Base-by-base conservation (phyloP, 2,329 filamentous ascomycete genomes). In the Cytospora mali region DNA sequence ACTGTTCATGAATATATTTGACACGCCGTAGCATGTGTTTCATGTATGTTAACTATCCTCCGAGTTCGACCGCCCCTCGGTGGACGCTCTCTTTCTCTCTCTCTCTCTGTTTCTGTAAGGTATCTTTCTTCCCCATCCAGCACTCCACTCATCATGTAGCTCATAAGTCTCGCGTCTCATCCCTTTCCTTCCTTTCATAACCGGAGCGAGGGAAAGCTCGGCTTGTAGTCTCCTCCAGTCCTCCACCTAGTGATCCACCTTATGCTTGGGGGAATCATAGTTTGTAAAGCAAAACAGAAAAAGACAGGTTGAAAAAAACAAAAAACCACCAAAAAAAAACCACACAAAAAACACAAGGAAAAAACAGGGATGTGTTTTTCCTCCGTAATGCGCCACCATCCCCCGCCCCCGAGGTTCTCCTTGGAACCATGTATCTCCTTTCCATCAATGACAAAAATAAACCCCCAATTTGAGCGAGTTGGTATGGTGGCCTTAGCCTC, bases 121-220 rank as follows among this genome's bases (percentile, higher is more conserved):
- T 58, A 64, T 64, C 55, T 46, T n/a, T 18, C 14, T 23, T n/a
- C n/a, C n/a, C 39, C 39, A 2, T 23, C 39, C 35, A 23, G 18
- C 39, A 28, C 35, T 35, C 56, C 35, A 31, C n/a, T 42, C 50
- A 23, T 64, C 58, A 55, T 64, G 23, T 39, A 35, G 51, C 49
- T 65, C 63, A 28, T 65, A 63, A 60, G 50, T 65, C 54, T 55
- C 49, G 46, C 42, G 42, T 60, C 56, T 57, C 52, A 31, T 61
- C 53, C 52, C 21, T 23, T 25, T 35, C 52, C 53, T 50, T 52
- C n/a, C 25, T 52, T 49, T 49, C 55, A 23, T 56, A 27, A 58
- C 35, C 46, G 46, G 18, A 31, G 29, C 4, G 28, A 35, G 35
- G 31, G 28, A 33, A 28, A 25, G 35, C 58, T 54, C 35, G 46